A percentile compares a stretch with the other conserved stretches of the same genome.
phyloP scores from a whole-genome alignment of 305 asterid genomes.

The Coffea humblotiana region DNA sequence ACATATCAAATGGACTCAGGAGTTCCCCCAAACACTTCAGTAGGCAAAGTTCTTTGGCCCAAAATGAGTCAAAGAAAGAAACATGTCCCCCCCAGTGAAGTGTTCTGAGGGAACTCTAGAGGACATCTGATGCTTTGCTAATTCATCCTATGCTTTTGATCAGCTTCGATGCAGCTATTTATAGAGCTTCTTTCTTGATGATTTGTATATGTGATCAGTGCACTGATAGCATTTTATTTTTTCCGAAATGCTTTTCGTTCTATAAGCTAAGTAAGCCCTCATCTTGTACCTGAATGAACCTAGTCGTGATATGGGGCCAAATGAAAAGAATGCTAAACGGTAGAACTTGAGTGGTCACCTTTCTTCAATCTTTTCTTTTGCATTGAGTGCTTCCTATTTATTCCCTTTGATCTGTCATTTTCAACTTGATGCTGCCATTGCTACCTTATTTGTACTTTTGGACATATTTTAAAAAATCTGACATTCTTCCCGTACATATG shows the following conservation, averaged over 20 bases:
- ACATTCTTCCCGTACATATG: too few relatives aligned
- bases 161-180: neutral
- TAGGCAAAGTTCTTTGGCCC: neutral
- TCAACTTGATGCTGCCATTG: neutral
- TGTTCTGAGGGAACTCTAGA: constrained; percentile 4
- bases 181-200: neutral
- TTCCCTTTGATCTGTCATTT: neutral
- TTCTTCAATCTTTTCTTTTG: too few relatives aligned
- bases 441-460: neutral
- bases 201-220: neutral
- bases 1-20: constrained; percentile 7
- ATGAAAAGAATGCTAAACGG: too few relatives aligned
- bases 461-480: too few relatives aligned
- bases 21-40: constrained; percentile 20
- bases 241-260: neutral
- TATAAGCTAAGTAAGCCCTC: too few relatives aligned
- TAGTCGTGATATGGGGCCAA: neutral
- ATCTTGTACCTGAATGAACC: neutral
- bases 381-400: too few relatives aligned
- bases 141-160: neutral
- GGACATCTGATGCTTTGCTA: neutral
- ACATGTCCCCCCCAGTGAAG: neutral
- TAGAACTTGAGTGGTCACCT: neutral
- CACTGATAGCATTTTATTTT: neutral
- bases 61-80: neutral